Base-by-base conservation (phyloP, 805 yeast species). In the Tetrapisispora taiwanensis region DNA sequence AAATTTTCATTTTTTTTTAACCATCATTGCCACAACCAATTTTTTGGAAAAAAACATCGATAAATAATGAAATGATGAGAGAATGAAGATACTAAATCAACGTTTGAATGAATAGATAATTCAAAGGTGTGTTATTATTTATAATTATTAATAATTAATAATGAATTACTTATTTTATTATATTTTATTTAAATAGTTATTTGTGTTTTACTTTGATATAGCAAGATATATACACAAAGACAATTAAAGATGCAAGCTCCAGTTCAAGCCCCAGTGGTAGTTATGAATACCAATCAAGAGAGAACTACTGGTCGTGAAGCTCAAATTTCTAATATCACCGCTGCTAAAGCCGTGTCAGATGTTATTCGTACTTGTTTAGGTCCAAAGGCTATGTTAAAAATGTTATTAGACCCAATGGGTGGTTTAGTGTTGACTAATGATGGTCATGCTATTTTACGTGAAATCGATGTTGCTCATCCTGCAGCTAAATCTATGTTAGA, bases 401-500 rank as follows among this genome's bases (percentile, higher is more conserved):
- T 92, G 97, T 73, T 92, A 44, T 72, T 92, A 51, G 99, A 92
- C 62, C 99, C 99, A 46, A 69, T 70, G 74, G 90, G 92, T 28
- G 98, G 98, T 28, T 84, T 92, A 53, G 97, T 90, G 14, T 73
- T 92, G 51, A 92, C 99, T 46, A 92, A 92, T 67, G 99, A 92
- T 65, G 99, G 99, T 13, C 98, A 92, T 67, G 98, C 99, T 15
- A 92, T 92, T 54, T 72, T 92, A 54, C 78, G 99, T 60, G 99
- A 92, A 63, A 92, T 92, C 54, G 97, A 90, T 62, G 95, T 84
- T 45, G 88, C 96, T 4, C 98, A 92, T 63, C 98, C 99, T 10
- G 99, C 98, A 4, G 99, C 99, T 39, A 92, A 92, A 68, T 84
- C 95, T 28, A 92, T 92, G 97, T 84, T 92, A 60, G 98, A 92